These are phyloP conservation scores for Carex parvula DNA, from an alignment of 176 grass and related monocot species.

Conservation along the genomic window DNA sequence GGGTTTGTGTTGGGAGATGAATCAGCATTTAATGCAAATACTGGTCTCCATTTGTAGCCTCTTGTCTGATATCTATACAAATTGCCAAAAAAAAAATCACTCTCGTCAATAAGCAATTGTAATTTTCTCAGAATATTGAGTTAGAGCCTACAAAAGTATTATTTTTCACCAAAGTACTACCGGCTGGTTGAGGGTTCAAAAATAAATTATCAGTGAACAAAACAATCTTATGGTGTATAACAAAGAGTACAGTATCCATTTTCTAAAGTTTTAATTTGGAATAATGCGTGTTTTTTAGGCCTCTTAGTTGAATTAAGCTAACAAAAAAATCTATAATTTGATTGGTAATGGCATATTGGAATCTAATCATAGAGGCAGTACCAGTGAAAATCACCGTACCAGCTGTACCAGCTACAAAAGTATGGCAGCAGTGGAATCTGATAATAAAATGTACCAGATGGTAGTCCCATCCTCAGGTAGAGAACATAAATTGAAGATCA, in stretches of 20 bases:
- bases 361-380: background rate
- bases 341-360: background rate
- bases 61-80: conserved; percentile 48
- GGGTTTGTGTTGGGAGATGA: conserved; percentile 44
- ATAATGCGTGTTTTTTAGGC: background rate
- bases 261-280: background rate
- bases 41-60: conserved; percentile 50
- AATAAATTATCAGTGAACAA: background rate
- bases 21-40: conserved; percentile 62
- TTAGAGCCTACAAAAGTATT: background rate
- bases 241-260: background rate
- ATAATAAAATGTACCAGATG: background rate
- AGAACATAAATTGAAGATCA: background rate
- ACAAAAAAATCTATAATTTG: background rate
- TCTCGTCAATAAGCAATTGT: background rate
- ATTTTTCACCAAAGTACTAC: background rate
- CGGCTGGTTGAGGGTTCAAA: background rate
- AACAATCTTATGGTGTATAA: background rate
- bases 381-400: background rate
- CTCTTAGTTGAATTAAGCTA: background rate
- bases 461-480: background rate
- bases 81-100: background rate
- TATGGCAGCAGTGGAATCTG: background rate
- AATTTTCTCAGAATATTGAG: background rate
- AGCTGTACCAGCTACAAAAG: background rate